Base-by-base conservation (phyloP, 2,329 filamentous ascomycete species). In the Pseudocercospora eumusae region DNA sequence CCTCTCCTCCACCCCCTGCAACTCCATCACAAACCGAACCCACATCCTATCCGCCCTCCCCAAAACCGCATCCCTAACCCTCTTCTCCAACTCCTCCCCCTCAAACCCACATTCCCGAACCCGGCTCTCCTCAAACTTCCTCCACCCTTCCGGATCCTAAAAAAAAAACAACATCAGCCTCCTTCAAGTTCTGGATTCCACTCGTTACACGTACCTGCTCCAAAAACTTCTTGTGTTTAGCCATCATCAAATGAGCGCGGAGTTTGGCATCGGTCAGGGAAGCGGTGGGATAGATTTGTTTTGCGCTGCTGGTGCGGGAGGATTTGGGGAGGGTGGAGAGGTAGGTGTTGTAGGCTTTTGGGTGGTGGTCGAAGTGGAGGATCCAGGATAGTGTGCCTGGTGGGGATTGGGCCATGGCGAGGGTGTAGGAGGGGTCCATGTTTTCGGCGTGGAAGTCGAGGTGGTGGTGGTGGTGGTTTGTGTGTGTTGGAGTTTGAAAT, bases 241-340 rank as follows among this genome's bases (percentile, higher is more conserved):
- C 52, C 52, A 54, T 54, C 52, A 54, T 54, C 3, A 54, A n/a
- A 18, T 54, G 52, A 36, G 52, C 52, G 31, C 52, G 52, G 9
- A 54, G 52, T 36, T 54, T 54, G 27, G 52, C 28, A n/a, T 54
- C 52, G n/a, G 52, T 40, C n/a, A 54, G 28, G 28, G 52, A 54
- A 18, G 52, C 27, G n/a, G 28, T 54, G 6, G 52, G 52, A n/a
- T 54, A 54, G 18, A 36, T 54, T 25, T 54, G 52, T 36, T 54
- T 54, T 6, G 52, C 52, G 15, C 15, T 20, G 28, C 25, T 33
- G 8, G 52, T 54, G 28, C 52, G 52, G n/a, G 28, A 27, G 28
- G 52, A 23, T 23, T 54, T 54, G 3, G 52, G 18, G 28, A 54
- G 52, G 13, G 52, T 11, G 27, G n/a, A 9, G 52, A 54, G 52